Percentiles rank a stretch among this genome's conserved stretches.
phyloP scores from a whole-genome alignment of 1,139 yeast genomes.

The Candida sojae region DNA sequence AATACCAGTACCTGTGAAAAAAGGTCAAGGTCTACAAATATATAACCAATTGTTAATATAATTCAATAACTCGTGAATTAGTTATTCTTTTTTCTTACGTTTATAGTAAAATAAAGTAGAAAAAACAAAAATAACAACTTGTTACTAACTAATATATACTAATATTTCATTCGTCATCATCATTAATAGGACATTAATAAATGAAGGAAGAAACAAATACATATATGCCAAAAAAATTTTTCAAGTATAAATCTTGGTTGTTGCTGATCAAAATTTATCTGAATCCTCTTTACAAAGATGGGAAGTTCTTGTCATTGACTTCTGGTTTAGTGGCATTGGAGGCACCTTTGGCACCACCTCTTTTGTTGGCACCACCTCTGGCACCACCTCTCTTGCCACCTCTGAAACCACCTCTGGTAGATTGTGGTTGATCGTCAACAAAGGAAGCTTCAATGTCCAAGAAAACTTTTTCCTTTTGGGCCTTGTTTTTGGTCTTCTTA shows the following conservation, averaged over 20 bases:
- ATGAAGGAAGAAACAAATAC: conserved; percentile 1
- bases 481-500: conserved; percentile 64
- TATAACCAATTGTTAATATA: not conserved
- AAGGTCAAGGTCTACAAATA: not conserved
- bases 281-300: conserved; percentile 43
- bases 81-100: not conserved
- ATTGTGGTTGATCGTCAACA: conserved; percentile 44
- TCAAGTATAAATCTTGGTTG: not conserved
- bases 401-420: conserved; percentile 25
- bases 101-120: not conserved
- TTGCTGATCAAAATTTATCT: not conserved
- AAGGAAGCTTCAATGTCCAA: conserved; percentile 69
- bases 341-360: conserved; percentile 29
- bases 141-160: conserved; percentile 2
- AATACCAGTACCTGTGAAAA: not conserved
- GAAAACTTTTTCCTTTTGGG: conserved; percentile 67
- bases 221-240: conserved; percentile 1
- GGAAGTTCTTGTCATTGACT: conserved; percentile 62
- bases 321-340: conserved; percentile 38
- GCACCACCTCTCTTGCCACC: conserved; percentile 43
- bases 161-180: conserved; percentile 1
- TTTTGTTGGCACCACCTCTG: conserved; percentile 21
- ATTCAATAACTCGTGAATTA: conserved; percentile 2
- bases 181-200: not conserved
- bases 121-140: not conserved